These are phyloP conservation scores for Coemansia sp. DNA, from an alignment of 192 early-diverging fungal species.

Conservation along the genomic window DNA sequence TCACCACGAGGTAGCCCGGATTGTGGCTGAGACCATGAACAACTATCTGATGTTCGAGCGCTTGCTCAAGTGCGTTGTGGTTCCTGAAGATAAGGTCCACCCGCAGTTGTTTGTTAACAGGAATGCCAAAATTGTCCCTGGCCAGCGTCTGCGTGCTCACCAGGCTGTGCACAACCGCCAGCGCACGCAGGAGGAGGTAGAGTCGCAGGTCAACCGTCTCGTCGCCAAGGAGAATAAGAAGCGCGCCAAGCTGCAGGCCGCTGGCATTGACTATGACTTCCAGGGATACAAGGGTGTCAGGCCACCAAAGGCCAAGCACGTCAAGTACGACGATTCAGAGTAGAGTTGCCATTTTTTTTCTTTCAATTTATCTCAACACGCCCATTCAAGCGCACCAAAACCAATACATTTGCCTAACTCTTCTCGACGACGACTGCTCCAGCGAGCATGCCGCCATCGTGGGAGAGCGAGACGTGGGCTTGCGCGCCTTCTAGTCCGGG, in stretches of 20 bases:
- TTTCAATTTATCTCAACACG: neutral
- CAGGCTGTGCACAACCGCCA: constrained; percentile 59
- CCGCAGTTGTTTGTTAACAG: constrained; percentile 73
- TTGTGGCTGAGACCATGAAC: constrained; percentile 96
- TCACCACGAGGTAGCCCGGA: constrained; percentile 73
- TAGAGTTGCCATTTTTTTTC: neutral
- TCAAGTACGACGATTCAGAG: constrained; percentile 24
- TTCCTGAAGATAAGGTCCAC: constrained; percentile 72
- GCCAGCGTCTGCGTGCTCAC: constrained; percentile 41
- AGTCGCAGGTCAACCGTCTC: constrained; percentile 49
- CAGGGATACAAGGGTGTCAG: constrained; percentile 58
- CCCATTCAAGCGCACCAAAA: neutral
- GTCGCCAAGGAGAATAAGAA: constrained; percentile 61
- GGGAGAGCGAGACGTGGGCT: constrained; percentile 37
- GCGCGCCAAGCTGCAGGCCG: constrained; percentile 59
- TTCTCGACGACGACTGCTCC: constrained; percentile 32
- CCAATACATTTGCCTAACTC: neutral
- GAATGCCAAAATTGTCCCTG: constrained; percentile 17
- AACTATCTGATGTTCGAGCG: constrained; percentile 86
- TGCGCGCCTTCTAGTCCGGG: neutral
- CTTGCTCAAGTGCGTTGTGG: constrained; percentile 73
- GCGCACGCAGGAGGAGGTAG: constrained; percentile 55
- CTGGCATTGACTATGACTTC: constrained; percentile 92
- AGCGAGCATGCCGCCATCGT: constrained; percentile 23
- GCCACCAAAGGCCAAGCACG: constrained; percentile 44